phyloP scores from a whole-genome alignment of 352 stramenopile species.

The Globisporangium barbulae region DNA sequence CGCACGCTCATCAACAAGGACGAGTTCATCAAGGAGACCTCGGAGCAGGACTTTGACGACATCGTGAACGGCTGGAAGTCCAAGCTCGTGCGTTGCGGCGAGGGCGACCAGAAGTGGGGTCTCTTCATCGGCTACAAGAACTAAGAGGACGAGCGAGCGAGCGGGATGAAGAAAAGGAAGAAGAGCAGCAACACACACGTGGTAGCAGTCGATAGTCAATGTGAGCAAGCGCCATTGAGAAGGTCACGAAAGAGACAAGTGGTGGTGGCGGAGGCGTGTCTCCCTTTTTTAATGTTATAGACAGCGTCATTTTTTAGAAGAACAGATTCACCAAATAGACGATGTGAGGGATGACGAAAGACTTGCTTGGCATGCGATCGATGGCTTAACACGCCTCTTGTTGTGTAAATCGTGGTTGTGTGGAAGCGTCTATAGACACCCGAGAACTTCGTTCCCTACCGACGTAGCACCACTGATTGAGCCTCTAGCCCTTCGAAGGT shows the following conservation, averaged over 20 bases:
- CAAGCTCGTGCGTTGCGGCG: slow-evolving; percentile 61
- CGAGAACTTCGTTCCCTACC: not conserved
- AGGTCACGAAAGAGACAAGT: not conserved
- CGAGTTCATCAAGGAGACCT: slow-evolving; percentile 66
- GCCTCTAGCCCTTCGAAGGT: not conserved
- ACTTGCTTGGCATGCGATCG: not conserved
- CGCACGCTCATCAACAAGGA: slow-evolving; percentile 58
- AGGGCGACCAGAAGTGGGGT: slow-evolving; percentile 78
- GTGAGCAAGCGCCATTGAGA: not conserved
- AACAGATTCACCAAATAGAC: slow-evolving; percentile 1
- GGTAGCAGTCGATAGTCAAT: slow-evolving; percentile 5
- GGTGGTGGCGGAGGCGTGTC: not conserved
- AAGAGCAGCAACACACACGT: not conserved
- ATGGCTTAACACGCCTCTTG: no score
- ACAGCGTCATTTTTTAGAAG: slow-evolving; percentile 6
- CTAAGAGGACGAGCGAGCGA: slow-evolving; percentile 14
- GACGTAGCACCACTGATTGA: not conserved
- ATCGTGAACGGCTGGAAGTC: slow-evolving; percentile 69
- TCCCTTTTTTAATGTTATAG: slow-evolving; percentile 11
- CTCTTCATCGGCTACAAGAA: slow-evolving; percentile 64
- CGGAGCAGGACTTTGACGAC: slow-evolving; percentile 57
- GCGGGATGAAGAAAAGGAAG: not conserved
- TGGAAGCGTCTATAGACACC: not conserved
- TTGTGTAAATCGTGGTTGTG: not conserved
- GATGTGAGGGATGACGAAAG: not conserved